Conservation (phyloP, 441 rosid species). For the Pelargonium fulgidum region DNA sequence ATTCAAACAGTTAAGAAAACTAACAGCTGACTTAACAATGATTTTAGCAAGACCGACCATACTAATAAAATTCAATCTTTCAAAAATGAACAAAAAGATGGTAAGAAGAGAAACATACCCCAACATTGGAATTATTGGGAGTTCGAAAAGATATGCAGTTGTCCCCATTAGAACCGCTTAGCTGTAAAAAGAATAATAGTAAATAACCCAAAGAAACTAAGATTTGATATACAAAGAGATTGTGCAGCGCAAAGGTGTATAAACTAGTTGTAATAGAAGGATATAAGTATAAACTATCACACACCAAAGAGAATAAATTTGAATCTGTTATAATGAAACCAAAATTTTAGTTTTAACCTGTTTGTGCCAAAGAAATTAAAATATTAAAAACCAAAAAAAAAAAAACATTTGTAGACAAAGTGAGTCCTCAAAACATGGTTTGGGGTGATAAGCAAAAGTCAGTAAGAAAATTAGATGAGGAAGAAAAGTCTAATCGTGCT, state of each 20-base stretch:
- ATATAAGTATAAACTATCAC: not conserved
- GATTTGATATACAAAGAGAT: constrained; percentile 10
- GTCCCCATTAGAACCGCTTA: constrained; percentile 52
- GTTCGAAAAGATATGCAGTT: constrained; percentile 62
- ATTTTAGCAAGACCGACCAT: constrained; percentile 2
- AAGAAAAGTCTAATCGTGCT: constrained; percentile 7
- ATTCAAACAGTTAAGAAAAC: constrained; percentile 21
- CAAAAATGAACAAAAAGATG: constrained; percentile 17
- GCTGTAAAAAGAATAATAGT: constrained; percentile 40
- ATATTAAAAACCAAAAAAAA: not conserved
- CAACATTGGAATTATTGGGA: constrained; percentile 49
- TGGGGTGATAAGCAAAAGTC: no score
- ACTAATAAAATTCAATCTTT: constrained; percentile 11
- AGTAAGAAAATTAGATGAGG: no score
- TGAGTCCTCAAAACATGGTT: no score
- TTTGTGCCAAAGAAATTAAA: not conserved
- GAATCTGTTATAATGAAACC: not conserved
- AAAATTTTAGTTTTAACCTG: not conserved
- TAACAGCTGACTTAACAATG: constrained; percentile 14
- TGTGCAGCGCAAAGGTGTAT: not conserved
- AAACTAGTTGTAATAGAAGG: no score
- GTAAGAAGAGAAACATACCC: constrained; percentile 41
- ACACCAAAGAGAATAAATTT: not conserved
- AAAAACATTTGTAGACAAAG: not conserved
- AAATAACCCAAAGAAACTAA: not conserved